Evolutionary conservation across 1,139 yeast genomes (phyloP).

Genomic region (Yamadazyma oceani): DNA sequence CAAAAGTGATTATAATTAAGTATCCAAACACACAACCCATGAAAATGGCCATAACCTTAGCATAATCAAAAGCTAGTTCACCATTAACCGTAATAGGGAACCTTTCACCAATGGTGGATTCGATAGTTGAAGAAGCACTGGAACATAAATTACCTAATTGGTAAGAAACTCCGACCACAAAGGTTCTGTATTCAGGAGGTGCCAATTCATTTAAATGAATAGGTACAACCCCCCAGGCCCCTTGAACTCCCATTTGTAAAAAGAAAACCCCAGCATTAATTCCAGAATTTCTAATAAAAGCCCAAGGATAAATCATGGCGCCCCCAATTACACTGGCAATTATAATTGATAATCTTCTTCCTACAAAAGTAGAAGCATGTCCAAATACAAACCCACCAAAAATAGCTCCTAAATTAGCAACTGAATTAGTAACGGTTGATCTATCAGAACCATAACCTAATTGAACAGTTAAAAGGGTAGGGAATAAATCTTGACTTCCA

Average conservation of each 20-base stretch:
- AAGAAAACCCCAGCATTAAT: constrained; percentile 79
- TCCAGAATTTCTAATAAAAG: constrained; percentile 51
- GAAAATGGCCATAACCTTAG: constrained; percentile 75
- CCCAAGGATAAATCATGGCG: constrained; percentile 73
- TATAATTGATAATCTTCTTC: constrained; percentile 39
- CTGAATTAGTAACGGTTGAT: constrained; percentile 37
- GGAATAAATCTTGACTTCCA: constrained; percentile 42
- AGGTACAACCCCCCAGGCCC: constrained; percentile 88
- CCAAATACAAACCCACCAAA: constrained; percentile 37
- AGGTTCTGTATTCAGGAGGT: constrained; percentile 72
- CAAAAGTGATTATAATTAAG: constrained; percentile 53
- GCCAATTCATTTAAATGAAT: constrained; percentile 74
- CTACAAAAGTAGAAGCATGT: constrained; percentile 35
- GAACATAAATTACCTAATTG: constrained; percentile 85
- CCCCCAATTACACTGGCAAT: constrained; percentile 66
- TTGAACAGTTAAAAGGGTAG: constrained; percentile 35
- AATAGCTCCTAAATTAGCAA: constrained; percentile 41
- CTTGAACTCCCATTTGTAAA: constrained; percentile 80
- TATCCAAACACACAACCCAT: constrained; percentile 76
- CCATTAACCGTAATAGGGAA: constrained; percentile 44
- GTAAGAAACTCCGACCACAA: constrained; percentile 73
- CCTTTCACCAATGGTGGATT: constrained; percentile 67
- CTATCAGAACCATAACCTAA: constrained; percentile 27
- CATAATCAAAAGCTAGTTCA: constrained; percentile 26
- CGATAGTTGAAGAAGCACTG: constrained; percentile 82